Conservation (phyloP, 768 basidiomycete genomes). For the Leccinum uliginosum region DNA sequence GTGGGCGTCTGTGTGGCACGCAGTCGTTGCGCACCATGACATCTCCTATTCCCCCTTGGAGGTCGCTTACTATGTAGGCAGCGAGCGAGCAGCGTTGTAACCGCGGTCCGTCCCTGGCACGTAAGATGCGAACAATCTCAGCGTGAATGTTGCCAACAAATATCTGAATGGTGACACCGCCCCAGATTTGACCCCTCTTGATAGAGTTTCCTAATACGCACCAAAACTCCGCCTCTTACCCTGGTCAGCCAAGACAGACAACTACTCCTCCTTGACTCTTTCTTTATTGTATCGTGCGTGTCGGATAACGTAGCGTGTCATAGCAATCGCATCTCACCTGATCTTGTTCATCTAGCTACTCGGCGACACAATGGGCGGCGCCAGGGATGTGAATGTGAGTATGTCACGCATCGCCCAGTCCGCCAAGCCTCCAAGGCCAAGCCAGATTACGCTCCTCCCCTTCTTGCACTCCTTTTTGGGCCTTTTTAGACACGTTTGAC, state of each 20-base stretch:
- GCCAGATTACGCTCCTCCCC: conserved; percentile 1
- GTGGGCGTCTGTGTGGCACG: no score
- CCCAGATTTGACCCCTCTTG: no score
- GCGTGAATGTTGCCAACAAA: no score
- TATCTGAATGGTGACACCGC: no score
- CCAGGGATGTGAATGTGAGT: conserved; percentile 31
- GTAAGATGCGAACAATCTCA: no score
- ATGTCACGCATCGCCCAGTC: conserved; percentile 5
- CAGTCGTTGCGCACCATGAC: no score
- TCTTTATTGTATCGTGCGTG: conserved; percentile 8
- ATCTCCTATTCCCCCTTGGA: no score
- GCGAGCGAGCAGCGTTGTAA: no score
- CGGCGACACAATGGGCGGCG: conserved; percentile 18
- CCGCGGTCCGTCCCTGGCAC: no score
- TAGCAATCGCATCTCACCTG: not conserved
- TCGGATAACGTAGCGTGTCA: not conserved
- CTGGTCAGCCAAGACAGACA: no score
- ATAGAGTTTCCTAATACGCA: not conserved
- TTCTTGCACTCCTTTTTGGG: conserved; percentile 11
- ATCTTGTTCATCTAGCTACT: not conserved
- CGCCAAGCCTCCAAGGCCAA: conserved; percentile 29
- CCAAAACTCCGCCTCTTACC: not conserved
- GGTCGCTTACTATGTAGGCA: no score
- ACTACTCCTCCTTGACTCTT: no score
- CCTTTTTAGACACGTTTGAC: conserved; percentile 26